phyloP scores from a whole-genome alignment of 2,329 filamentous ascomycete genomes.

The Botrytis squamosa region DNA sequence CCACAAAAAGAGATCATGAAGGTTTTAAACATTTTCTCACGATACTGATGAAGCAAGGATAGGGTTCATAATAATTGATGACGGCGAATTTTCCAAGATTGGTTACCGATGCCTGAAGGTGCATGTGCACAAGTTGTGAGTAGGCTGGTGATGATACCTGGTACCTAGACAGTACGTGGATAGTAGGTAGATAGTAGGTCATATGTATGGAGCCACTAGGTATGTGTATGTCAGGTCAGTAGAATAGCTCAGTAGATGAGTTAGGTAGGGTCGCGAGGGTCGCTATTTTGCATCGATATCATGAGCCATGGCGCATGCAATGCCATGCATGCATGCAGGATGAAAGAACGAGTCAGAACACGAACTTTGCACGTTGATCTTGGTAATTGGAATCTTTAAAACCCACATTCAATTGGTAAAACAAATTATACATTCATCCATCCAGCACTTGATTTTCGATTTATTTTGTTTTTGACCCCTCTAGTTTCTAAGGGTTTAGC shows the following conservation, averaged over 20 bases:
- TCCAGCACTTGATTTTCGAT: neutral
- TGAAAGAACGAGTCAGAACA: constrained; percentile 18
- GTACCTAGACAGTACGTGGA: neutral
- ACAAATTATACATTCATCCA: neutral
- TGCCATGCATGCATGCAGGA: neutral
- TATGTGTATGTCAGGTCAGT: neutral
- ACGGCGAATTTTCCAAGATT: constrained; percentile 1
- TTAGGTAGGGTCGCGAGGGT: neutral
- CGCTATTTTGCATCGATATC: neutral
- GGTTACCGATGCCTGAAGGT: constrained; percentile 10
- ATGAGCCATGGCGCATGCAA: neutral
- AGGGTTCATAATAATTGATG: constrained; percentile 1
- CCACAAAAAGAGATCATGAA: constrained; percentile 11
- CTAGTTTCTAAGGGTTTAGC: constrained; percentile 12
- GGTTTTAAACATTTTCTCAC: constrained; percentile 2
- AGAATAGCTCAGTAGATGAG: neutral
- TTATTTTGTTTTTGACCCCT: neutral
- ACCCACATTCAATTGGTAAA: neutral
- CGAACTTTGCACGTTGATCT: constrained; percentile 16
- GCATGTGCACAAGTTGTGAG: neutral
- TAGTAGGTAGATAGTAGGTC: neutral
- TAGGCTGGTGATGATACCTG: neutral
- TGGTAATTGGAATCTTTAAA: constrained; percentile 4
- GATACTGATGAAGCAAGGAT: constrained; percentile 14
- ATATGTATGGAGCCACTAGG: neutral